Evolutionary conservation across 306 rosid genomes (phyloP).

Genomic region (Lathyrus aphaca): DNA sequence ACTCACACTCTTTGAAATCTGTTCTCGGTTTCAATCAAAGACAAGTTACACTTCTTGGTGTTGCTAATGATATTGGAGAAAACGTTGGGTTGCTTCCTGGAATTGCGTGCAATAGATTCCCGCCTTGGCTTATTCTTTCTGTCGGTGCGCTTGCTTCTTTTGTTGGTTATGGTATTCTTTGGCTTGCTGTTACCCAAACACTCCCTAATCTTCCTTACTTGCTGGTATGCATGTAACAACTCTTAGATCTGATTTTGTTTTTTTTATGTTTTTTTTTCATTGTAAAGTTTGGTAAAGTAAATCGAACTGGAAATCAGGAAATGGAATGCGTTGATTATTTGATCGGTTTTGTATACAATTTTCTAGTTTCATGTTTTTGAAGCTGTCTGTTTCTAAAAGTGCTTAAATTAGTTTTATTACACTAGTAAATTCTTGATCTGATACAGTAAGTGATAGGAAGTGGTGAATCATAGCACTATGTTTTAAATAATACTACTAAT

Average conservation of each 20-base stretch:
- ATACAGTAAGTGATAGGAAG: background rate
- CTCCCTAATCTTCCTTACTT: constrained; percentile 58
- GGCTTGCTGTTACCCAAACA: constrained; percentile 55
- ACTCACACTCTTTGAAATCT: constrained; percentile 75
- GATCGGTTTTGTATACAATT: background rate
- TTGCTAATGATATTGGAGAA: constrained; percentile 79
- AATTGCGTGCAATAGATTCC: constrained; percentile 71
- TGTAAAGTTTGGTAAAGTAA: background rate
- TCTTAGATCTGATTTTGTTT: background rate
- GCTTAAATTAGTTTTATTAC: background rate
- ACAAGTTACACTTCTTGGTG: constrained; percentile 75
- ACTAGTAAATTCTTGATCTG: background rate
- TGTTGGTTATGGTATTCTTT: constrained; percentile 66
- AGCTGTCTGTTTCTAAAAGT: constrained; percentile 1
- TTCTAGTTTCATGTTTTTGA: background rate
- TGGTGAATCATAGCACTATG: background rate
- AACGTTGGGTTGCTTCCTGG: constrained; percentile 77
- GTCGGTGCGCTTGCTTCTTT: constrained; percentile 65
- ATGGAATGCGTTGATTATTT: background rate
- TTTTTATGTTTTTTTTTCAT: background rate
- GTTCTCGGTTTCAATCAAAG: constrained; percentile 69
- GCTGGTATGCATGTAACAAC: constrained; percentile 49
- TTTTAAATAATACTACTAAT: no score
- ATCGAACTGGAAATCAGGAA: background rate
- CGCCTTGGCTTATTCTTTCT: constrained; percentile 65